Conservation (phyloP, 495 filamentous ascomycete genomes). For the Bathelium albidoporum region DNA sequence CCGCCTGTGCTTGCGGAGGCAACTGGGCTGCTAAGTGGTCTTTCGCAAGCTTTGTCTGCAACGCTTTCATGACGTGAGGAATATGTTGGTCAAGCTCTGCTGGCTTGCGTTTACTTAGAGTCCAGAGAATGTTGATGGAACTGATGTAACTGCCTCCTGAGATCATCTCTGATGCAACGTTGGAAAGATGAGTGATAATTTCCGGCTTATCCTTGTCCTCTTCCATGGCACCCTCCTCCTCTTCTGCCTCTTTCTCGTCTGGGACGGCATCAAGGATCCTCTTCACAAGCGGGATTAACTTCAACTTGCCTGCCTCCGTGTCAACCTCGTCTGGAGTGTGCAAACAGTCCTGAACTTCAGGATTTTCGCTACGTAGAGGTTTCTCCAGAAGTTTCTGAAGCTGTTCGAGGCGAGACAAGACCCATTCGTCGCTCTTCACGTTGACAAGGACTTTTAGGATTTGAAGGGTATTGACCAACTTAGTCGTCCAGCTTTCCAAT, state of each 20-base stretch:
- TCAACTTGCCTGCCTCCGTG: slow-evolving; percentile 50
- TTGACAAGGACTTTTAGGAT: slow-evolving; percentile 79
- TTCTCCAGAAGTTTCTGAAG: slow-evolving; percentile 90
- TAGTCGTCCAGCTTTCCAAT: slow-evolving; percentile 50
- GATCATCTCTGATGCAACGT: slow-evolving; percentile 71
- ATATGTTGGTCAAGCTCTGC: slow-evolving; percentile 84
- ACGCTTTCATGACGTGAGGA: slow-evolving; percentile 76
- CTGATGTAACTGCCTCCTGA: slow-evolving; percentile 69
- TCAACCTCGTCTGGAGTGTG: slow-evolving; percentile 55
- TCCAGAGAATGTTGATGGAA: slow-evolving; percentile 85
- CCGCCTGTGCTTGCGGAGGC: slow-evolving; percentile 29
- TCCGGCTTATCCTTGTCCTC: slow-evolving; percentile 68
- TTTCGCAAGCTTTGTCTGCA: slow-evolving; percentile 84
- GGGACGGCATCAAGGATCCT: slow-evolving; percentile 85
- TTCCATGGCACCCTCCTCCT: slow-evolving; percentile 72
- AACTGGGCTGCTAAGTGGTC: slow-evolving; percentile 78
- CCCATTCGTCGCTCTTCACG: slow-evolving; percentile 81
- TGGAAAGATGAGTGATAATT: slow-evolving; percentile 70
- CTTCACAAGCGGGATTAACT: slow-evolving; percentile 59
- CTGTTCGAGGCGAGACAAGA: slow-evolving; percentile 57
- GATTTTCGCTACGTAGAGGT: slow-evolving; percentile 70
- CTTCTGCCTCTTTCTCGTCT: slow-evolving; percentile 49
- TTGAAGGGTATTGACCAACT: slow-evolving; percentile 84
- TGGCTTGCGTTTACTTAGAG: slow-evolving; percentile 71
- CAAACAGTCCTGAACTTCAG: slow-evolving; percentile 85